Conservation (phyloP, 768 basidiomycete species). For the Steccherinum ochraceum region DNA sequence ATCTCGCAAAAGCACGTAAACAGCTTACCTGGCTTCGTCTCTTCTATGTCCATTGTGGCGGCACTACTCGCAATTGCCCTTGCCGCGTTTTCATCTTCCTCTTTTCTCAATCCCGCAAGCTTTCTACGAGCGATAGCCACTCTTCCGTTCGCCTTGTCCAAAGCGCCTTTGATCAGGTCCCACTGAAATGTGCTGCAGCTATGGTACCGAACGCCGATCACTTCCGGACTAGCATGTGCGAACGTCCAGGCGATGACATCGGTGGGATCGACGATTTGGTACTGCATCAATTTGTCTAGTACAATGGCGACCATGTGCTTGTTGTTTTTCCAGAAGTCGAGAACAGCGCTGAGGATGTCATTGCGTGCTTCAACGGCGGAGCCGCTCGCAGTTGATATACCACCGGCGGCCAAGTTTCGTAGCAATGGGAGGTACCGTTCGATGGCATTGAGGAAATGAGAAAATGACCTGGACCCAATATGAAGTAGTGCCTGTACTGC, state of each 20-base stretch:
- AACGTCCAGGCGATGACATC: constrained; percentile 90
- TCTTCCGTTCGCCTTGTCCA: constrained; percentile 89
- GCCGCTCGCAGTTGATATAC: constrained; percentile 30
- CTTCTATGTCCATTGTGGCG: constrained; percentile 61
- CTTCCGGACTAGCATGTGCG: constrained; percentile 41
- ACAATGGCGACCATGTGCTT: constrained; percentile 88
- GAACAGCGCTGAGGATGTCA: constrained; percentile 66
- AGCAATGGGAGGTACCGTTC: constrained; percentile 86
- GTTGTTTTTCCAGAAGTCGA: constrained; percentile 79
- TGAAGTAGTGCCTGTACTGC: constrained; percentile 83
- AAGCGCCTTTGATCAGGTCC: constrained; percentile 74
- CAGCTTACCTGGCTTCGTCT: constrained; percentile 53
- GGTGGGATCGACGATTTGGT: constrained; percentile 91
- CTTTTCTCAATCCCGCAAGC: constrained; percentile 70
- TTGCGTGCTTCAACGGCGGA: constrained; percentile 51
- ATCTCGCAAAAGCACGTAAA: neutral
- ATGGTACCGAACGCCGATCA: constrained; percentile 22
- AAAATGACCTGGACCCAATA: constrained; percentile 93
- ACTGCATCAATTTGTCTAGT: constrained; percentile 97
- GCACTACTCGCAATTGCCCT: constrained; percentile 59
- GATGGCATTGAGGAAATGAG: constrained; percentile 94
- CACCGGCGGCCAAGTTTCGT: constrained; percentile 47
- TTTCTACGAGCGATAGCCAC: constrained; percentile 73
- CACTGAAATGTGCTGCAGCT: constrained; percentile 67
- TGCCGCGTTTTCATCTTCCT: constrained; percentile 83